phyloP scores from a whole-genome alignment of 768 basidiomycete genomes.

The Agaricus sinodeliciosus region DNA sequence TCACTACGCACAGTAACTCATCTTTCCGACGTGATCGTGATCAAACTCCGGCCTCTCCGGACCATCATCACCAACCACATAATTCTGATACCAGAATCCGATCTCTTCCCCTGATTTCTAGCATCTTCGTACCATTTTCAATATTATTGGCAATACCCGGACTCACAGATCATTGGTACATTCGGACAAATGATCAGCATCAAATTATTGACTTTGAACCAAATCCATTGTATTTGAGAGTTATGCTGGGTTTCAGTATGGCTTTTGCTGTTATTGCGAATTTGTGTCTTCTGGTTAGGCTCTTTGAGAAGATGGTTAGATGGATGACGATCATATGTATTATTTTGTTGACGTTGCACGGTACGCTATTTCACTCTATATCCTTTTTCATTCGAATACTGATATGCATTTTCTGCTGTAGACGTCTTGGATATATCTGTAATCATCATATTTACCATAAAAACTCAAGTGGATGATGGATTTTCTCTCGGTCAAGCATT shows the following conservation, averaged over 20 bases:
- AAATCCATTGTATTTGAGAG: conserved; percentile 53
- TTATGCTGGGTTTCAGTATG: conserved; percentile 63
- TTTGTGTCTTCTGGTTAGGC: conserved; percentile 57
- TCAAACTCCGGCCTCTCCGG: conserved; percentile 20
- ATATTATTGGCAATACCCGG: conserved; percentile 82
- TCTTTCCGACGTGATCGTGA: neutral
- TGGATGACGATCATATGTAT: conserved; percentile 58
- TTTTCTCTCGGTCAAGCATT: conserved; percentile 68
- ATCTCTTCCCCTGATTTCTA: conserved; percentile 57
- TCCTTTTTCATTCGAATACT: too few relatives aligned
- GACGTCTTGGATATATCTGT: conserved; percentile 64
- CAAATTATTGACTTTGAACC: conserved; percentile 35
- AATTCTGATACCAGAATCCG: conserved; percentile 37
- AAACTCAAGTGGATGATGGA: conserved; percentile 53
- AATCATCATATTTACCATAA: conserved; percentile 55
- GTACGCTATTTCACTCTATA: conserved; percentile 25
- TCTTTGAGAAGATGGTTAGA: conserved; percentile 63
- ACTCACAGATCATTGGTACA: conserved; percentile 70
- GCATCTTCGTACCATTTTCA: conserved; percentile 65
- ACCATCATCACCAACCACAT: neutral
- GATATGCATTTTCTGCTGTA: conserved; percentile 17
- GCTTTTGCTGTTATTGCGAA: conserved; percentile 65
- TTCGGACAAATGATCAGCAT: conserved; percentile 41
- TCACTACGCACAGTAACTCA: neutral
- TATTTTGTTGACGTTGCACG: conserved; percentile 62